Evolutionary conservation across 73 alveolate species (phyloP).

Genomic region (Paramecium biaurelia): DNA sequence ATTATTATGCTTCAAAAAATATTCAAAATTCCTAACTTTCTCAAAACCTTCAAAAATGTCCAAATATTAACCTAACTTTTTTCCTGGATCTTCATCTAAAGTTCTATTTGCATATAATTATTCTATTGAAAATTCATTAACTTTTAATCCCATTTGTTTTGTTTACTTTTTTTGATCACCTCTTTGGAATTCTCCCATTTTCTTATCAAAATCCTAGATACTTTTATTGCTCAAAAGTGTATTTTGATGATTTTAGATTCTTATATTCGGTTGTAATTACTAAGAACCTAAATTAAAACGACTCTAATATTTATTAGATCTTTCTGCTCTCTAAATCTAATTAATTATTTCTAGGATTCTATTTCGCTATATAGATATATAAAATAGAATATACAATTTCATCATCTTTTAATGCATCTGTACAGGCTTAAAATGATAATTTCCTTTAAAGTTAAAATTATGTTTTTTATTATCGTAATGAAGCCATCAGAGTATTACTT

Average conservation of each 20-base stretch:
- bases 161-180: neutral
- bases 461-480: neutral
- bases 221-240: neutral
- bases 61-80: neutral
- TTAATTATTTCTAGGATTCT: neutral
- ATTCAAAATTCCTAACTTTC: neutral
- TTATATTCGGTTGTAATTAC: neutral
- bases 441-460: neutral
- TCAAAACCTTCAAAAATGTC: slow-evolving; percentile 13
- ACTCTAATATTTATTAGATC: neutral
- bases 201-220: neutral
- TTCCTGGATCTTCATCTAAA: neutral
- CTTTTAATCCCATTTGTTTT: neutral
- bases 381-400: neutral
- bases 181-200: neutral
- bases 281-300: neutral
- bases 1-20: neutral
- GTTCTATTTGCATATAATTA: neutral
- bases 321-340: neutral
- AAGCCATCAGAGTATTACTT: neutral
- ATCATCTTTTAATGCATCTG: neutral
- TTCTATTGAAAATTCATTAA: neutral
- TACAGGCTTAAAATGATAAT: neutral
- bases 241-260: neutral
- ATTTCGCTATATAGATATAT: neutral